These are phyloP conservation scores for Lobosporangium transversale DNA, from an alignment of 192 early-diverging fungal genomes.

Conservation along the genomic window DNA sequence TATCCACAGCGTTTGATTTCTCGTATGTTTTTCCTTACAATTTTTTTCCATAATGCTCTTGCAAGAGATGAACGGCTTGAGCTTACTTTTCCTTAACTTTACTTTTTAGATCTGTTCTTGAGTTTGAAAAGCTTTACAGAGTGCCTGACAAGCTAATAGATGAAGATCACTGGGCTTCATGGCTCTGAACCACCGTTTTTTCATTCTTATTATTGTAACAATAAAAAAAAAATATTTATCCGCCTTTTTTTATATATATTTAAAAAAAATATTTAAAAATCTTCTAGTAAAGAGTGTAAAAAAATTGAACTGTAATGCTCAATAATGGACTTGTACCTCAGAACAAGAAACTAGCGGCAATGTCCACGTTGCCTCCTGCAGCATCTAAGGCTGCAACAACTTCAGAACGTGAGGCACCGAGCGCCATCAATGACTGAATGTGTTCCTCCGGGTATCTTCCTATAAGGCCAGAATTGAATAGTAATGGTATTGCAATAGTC, in stretches of 20 bases:
- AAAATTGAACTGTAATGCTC: too few species aligned
- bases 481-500: too few species aligned
- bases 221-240: too few species aligned
- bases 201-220: too few species aligned
- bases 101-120: constrained; percentile 27
- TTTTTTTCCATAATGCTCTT: not conserved
- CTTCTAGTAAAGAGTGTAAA: too few species aligned
- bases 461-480: too few species aligned
- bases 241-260: too few species aligned
- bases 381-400: constrained; percentile 84
- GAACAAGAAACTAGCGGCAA: constrained; percentile 90
- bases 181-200: too few species aligned
- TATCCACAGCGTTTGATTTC: constrained; percentile 24
- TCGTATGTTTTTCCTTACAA: constrained; percentile 18
- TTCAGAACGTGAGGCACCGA: constrained; percentile 83
- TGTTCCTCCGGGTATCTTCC: constrained; percentile 67
- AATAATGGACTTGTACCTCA: too few species aligned
- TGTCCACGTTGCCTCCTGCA: constrained; percentile 84
- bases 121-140: constrained; percentile 24
- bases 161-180: not conserved
- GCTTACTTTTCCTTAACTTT: not conserved
- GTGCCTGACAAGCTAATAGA: not conserved
- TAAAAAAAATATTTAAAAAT: too few species aligned
- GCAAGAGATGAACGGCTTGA: not conserved
- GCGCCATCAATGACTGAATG: constrained; percentile 75